These are phyloP conservation scores for Cystobasidium tubakii DNA, from an alignment of 768 basidiomycete genomes.

Conservation along the genomic window DNA sequence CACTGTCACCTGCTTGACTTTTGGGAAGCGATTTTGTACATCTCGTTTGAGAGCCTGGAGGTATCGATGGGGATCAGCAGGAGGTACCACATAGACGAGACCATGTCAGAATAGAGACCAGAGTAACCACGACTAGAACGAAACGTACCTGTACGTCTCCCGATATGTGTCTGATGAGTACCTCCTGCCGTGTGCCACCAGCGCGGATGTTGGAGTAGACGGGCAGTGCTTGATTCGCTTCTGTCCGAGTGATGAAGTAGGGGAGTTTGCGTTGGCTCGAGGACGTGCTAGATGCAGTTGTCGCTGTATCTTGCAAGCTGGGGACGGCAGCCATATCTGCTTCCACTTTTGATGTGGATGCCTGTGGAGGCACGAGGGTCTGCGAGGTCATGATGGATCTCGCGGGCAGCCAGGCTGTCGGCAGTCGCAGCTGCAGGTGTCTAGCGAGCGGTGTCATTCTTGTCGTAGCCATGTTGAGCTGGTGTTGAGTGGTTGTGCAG, in stretches of 20 bases:
- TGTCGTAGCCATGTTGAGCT: not conserved
- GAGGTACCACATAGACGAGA: too few relatives aligned
- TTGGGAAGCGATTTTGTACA: not conserved
- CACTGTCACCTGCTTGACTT: not conserved
- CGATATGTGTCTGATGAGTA: not conserved
- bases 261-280: not conserved
- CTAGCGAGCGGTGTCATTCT: not conserved
- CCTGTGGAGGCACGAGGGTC: not conserved
- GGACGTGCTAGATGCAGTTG: not conserved
- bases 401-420: not conserved
- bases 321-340: not conserved
- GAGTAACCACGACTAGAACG: not conserved
- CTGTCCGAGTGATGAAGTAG: constrained; percentile 11
- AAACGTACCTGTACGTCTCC: constrained; percentile 2
- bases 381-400: not conserved
- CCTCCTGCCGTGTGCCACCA: constrained; percentile 17
- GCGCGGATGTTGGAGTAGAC: not conserved
- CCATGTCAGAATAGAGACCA: too few relatives aligned
- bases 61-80: not conserved
- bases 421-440: not conserved
- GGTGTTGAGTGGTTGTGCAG: too few relatives aligned
- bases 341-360: not conserved
- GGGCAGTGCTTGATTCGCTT: not conserved
- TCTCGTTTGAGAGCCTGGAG: constrained; percentile 12
- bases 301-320: not conserved